Conservation (phyloP, 495 filamentous ascomycete genomes). For the Xanthoparmelia taractica region DNA sequence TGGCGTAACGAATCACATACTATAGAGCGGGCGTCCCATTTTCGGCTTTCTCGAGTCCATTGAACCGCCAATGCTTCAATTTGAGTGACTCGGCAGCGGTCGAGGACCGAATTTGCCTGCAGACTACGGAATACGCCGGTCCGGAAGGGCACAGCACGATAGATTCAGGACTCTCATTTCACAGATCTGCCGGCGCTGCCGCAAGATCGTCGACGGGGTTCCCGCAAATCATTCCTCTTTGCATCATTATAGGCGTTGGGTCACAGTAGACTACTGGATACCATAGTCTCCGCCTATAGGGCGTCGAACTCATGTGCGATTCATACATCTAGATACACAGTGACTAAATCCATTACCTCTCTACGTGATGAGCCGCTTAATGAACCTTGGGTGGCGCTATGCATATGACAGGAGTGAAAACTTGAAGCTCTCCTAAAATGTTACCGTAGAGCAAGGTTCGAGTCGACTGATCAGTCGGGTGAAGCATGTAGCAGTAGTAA, state of each 20-base stretch:
- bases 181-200: background rate
- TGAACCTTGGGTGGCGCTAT: too few species aligned
- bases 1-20: background rate
- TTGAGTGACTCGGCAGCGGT: background rate
- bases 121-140: background rate
- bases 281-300: slow-evolving; percentile 4
- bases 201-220: background rate
- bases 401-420: background rate
- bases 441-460: too few species aligned
- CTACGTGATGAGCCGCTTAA: background rate
- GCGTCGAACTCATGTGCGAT: background rate
- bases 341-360: background rate
- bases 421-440: too few species aligned
- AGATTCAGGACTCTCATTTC: background rate
- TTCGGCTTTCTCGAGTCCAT: background rate
- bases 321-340: background rate
- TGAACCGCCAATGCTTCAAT: background rate
- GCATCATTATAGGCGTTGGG: background rate
- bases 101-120: background rate
- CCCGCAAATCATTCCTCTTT: too few species aligned
- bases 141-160: background rate
- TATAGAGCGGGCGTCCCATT: background rate
- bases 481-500: too few species aligned
- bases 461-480: too few species aligned
- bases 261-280: background rate